Conservation (phyloP, 108 stramenopile species). For the Cafeteria roenbergensis region DNA sequence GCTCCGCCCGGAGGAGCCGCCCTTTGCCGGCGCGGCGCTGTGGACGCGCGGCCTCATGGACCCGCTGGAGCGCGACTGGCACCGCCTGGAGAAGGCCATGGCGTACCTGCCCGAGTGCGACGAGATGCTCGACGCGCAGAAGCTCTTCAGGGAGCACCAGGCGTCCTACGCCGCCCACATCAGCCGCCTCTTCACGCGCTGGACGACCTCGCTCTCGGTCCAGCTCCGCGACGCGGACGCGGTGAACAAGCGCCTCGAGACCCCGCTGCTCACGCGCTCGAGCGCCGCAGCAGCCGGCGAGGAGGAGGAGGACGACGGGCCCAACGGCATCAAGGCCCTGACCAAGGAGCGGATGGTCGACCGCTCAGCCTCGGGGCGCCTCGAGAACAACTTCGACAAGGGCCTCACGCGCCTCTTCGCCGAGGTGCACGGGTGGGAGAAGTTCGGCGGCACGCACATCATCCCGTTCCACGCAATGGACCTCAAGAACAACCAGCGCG, state of each 20-base stretch:
- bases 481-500: slow-evolving; percentile 39
- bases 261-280: slow-evolving; percentile 33
- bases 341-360: too few species aligned
- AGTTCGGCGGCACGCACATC: slow-evolving; percentile 43
- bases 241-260: slow-evolving; percentile 33
- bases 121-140: slow-evolving; percentile 35
- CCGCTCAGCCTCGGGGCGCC: slow-evolving; percentile 7
- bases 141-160: slow-evolving; percentile 31
- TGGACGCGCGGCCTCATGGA: slow-evolving; percentile 37
- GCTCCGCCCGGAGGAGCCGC: slow-evolving; percentile 44
- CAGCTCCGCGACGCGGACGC: slow-evolving; percentile 14
- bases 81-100: slow-evolving; percentile 18
- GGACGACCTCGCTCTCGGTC: slow-evolving; percentile 34
- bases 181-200: slow-evolving; percentile 30
- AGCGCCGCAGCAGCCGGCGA: slow-evolving; percentile 1
- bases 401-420: slow-evolving; percentile 42
- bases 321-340: not conserved
- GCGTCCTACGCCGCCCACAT: slow-evolving; percentile 41
- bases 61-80: slow-evolving; percentile 1
- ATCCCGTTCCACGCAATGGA: slow-evolving; percentile 50
- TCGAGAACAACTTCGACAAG: slow-evolving; percentile 50
- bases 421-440: slow-evolving; percentile 49
- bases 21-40: slow-evolving; percentile 49
- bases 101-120: slow-evolving; percentile 23
- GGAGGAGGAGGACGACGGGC: not conserved